phyloP scores from a whole-genome alignment of 345 rosid species.

The Salix exigua region DNA sequence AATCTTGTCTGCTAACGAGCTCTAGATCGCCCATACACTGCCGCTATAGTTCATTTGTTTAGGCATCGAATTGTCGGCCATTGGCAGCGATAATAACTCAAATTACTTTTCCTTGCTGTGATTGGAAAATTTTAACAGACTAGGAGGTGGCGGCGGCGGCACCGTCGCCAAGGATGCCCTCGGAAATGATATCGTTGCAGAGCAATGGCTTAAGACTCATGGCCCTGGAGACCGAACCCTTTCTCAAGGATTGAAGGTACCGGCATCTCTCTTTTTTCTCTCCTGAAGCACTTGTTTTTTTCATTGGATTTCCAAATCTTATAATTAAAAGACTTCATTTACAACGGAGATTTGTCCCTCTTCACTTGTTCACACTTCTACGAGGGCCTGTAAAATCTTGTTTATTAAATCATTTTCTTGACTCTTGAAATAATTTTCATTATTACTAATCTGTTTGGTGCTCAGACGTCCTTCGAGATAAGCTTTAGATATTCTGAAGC shows the following conservation, averaged over 20 bases:
- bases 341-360: neutral
- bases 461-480: neutral
- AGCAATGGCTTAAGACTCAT: slow-evolving; percentile 75
- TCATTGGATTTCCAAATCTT: neutral
- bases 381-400: neutral
- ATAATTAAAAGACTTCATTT: neutral
- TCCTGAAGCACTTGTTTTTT: neutral
- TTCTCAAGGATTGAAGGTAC: slow-evolving; percentile 84
- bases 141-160: slow-evolving; percentile 57
- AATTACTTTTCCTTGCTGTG: neutral
- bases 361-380: neutral
- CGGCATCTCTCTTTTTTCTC: neutral
- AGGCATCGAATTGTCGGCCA: neutral
- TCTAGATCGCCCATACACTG: neutral
- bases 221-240: slow-evolving; percentile 87
- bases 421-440: neutral
- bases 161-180: slow-evolving; percentile 86
- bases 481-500: neutral
- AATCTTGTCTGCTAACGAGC: neutral
- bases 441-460: neutral
- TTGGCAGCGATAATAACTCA: neutral
- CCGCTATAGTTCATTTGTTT: neutral
- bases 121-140: slow-evolving; percentile 31
- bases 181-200: slow-evolving; percentile 72
- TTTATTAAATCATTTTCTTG: neutral